Conservation (phyloP, 805 yeast genomes). For the Zygosaccharomyces rouxii region DNA sequence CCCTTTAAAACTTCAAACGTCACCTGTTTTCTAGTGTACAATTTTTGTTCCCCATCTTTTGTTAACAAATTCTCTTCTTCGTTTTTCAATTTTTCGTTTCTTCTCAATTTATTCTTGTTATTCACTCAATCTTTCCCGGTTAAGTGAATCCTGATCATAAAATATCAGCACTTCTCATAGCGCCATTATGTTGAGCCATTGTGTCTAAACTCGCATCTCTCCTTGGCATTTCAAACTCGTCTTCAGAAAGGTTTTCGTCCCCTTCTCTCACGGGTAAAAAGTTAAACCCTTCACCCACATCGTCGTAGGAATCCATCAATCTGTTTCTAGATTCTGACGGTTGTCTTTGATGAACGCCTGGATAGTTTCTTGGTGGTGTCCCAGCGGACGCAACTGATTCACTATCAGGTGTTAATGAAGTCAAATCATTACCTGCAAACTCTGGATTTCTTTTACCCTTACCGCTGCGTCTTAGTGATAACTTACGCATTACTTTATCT, state of each 20-base stretch:
- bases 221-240: conserved; percentile 12
- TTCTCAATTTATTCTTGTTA: not conserved
- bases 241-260: not conserved
- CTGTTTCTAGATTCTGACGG: conserved; percentile 32
- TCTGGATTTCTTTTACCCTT: conserved; percentile 8
- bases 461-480: conserved; percentile 17
- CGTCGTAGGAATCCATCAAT: conserved; percentile 25
- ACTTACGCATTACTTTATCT: conserved; percentile 24
- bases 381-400: conserved; percentile 7
- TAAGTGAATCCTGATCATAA: conserved; percentile 9
- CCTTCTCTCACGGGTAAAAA: conserved; percentile 3
- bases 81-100: not conserved
- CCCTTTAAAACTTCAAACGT: not conserved
- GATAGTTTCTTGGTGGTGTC: conserved; percentile 20
- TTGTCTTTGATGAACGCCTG: conserved; percentile 25
- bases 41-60: not conserved
- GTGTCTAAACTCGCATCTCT: conserved; percentile 24
- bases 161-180: conserved; percentile 16
- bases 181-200: conserved; percentile 12
- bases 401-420: conserved; percentile 15
- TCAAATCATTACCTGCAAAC: conserved; percentile 5
- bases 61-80: not conserved
- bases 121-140: not conserved
- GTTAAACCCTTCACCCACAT: conserved; percentile 16
- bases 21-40: not conserved